Conservation (phyloP, 2,329 filamentous ascomycete species). For the Venturia pyrina region DNA sequence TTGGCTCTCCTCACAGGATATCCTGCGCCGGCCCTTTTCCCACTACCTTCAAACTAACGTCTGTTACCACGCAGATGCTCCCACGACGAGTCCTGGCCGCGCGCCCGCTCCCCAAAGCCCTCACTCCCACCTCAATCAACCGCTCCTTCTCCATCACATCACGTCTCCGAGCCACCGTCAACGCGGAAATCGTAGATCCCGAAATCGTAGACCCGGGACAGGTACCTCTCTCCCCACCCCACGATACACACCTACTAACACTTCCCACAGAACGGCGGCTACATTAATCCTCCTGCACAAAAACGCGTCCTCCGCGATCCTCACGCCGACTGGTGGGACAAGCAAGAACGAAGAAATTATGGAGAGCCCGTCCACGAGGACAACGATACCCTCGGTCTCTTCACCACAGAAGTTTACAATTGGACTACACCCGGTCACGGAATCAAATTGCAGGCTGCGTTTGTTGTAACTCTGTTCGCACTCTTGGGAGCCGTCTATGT, state of each 20-base stretch:
- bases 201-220: conserved; percentile 18
- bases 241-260: not conserved
- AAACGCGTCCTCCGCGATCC: conserved; percentile 93
- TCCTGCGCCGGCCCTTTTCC: not conserved
- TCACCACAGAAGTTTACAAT: conserved; percentile 82
- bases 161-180: conserved; percentile 21
- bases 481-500: conserved; percentile 29
- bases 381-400: conserved; percentile 83
- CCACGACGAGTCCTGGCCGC: conserved; percentile 32
- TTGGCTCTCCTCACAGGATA: not conserved
- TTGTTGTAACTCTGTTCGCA: conserved; percentile 30
- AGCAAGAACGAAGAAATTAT: conserved; percentile 93
- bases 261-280: conserved; percentile 62
- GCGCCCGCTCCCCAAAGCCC: conserved; percentile 27
- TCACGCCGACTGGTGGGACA: conserved; percentile 91
- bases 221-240: not conserved
- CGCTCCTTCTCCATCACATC: conserved; percentile 19
- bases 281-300: conserved; percentile 65
- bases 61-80: conserved; percentile 25
- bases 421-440: conserved; percentile 58
- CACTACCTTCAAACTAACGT: not conserved
- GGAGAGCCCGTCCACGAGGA: conserved; percentile 96
- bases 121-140: conserved; percentile 15
- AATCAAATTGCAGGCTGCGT: conserved; percentile 43
- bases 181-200: conserved; percentile 23